Evolutionary conservation across 768 basidiomycete genomes (phyloP).

Genomic region (Candolleomyces aberdarensis): DNA sequence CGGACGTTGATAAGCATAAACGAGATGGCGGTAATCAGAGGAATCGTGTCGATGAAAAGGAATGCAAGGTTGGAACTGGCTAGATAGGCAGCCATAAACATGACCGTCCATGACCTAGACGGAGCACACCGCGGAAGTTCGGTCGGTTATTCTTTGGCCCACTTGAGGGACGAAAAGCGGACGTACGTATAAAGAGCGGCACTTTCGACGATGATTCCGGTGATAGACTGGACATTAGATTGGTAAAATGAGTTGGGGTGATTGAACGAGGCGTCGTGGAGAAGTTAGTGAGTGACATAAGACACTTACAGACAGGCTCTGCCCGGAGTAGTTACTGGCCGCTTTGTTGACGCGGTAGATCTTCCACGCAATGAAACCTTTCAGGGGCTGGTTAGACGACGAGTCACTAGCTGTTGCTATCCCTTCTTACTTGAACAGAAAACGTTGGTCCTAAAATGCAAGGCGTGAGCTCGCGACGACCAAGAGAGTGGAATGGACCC

Average conservation of each 20-base stretch:
- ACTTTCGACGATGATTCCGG: slow-evolving; percentile 14
- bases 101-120: slow-evolving; percentile 6
- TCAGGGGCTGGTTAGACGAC: neutral
- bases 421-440: slow-evolving; percentile 8
- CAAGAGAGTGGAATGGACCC: neutral
- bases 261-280: too few relatives aligned
- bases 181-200: slow-evolving; percentile 14
- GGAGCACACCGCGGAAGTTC: neutral
- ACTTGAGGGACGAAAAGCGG: neutral
- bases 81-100: slow-evolving; percentile 11
- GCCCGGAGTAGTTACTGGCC: slow-evolving; percentile 5
- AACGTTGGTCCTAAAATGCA: slow-evolving; percentile 3
- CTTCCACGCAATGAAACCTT: slow-evolving; percentile 8
- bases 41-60: slow-evolving; percentile 9
- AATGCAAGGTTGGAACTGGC: slow-evolving; percentile 8
- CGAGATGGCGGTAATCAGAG: slow-evolving; percentile 10
- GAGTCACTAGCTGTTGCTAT: neutral
- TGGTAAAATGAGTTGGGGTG: too few relatives aligned
- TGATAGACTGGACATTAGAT: slow-evolving; percentile 2
- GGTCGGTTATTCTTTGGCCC: neutral
- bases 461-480: neutral
- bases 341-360: slow-evolving; percentile 9
- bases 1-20: slow-evolving; percentile 17
- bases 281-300: too few relatives aligned
- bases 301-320: slow-evolving; percentile 4